A percentile compares a stretch with the other conserved stretches of the same genome.
These are phyloP conservation scores for Leishmania major DNA, from an alignment of 208 protist species.

Conservation along the genomic window DNA sequence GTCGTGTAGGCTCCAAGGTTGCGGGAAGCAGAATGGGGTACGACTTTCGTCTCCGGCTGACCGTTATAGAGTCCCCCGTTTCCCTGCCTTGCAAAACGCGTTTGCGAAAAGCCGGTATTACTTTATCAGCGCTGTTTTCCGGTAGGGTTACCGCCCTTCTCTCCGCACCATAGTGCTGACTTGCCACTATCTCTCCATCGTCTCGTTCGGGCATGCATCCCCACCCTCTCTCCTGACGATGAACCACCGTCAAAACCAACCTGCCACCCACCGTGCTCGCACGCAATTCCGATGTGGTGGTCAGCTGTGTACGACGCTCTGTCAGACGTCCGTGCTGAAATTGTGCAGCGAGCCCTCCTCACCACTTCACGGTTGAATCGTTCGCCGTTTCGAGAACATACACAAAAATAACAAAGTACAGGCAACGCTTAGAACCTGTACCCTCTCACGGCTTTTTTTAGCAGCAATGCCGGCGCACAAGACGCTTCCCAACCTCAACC, in stretches of 20 bases:
- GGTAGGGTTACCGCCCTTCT: background rate
- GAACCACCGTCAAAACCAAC: background rate
- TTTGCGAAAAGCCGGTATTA: background rate
- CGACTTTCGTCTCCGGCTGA: background rate
- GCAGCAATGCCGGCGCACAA: constrained; percentile 37
- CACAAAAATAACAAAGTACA: background rate
- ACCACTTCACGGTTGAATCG: background rate
- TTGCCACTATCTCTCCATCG: background rate
- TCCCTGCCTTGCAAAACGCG: background rate
- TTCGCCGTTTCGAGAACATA: background rate
- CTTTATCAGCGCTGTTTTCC: background rate
- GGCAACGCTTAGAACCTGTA: background rate
- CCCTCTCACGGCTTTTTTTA: background rate
- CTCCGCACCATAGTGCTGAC: background rate
- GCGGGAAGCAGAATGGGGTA: background rate
- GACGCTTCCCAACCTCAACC: constrained; percentile 87
- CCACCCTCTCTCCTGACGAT: background rate
- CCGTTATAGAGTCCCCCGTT: background rate
- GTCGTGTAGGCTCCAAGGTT: background rate
- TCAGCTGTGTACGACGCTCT: background rate
- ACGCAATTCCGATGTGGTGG: background rate
- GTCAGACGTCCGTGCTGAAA: background rate
- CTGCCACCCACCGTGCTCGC: background rate
- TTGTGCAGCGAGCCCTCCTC: background rate
- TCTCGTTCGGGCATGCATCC: background rate